Conservation (phyloP, 2,329 filamentous ascomycete genomes). For the Exophiala xenobiotica region DNA sequence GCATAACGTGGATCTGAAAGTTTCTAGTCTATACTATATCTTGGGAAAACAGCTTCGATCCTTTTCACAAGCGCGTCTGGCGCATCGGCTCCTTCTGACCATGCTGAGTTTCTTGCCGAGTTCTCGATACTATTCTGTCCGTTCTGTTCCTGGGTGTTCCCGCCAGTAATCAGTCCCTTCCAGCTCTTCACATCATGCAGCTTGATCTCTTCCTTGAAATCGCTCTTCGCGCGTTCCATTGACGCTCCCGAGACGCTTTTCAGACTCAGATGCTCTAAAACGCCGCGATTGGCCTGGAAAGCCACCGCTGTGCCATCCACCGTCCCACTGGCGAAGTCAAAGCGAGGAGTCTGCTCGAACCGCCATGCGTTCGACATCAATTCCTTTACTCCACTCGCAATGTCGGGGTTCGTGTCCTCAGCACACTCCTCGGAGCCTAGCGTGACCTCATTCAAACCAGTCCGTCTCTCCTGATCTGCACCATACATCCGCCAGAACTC, state of each 20-base stretch:
- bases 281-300: conserved; percentile 24
- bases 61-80: conserved; percentile 6
- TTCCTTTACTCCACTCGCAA: conserved; percentile 23
- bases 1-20: no score
- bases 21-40: no score
- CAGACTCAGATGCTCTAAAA: conserved; percentile 11
- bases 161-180: conserved; percentile 2
- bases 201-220: conserved; percentile 2
- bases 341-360: conserved; percentile 28
- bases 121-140: neutral
- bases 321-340: conserved; percentile 23
- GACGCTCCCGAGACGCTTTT: neutral
- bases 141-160: neutral
- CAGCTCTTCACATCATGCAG: conserved; percentile 11
- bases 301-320: conserved; percentile 16
- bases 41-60: conserved; percentile 15
- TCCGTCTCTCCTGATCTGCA: neutral
- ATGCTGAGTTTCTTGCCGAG: neutral
- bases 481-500: conserved; percentile 26
- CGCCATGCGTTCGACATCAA: conserved; percentile 26
- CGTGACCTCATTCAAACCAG: conserved; percentile 13
- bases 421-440: conserved; percentile 17
- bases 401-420: conserved; percentile 7
- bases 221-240: neutral
- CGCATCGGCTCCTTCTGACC: neutral